Percentiles rank a stretch among this genome's conserved stretches.
phyloP scores from a whole-genome alignment of 1,284 basidiomycete species.

The Ustilago xerochloae region DNA sequence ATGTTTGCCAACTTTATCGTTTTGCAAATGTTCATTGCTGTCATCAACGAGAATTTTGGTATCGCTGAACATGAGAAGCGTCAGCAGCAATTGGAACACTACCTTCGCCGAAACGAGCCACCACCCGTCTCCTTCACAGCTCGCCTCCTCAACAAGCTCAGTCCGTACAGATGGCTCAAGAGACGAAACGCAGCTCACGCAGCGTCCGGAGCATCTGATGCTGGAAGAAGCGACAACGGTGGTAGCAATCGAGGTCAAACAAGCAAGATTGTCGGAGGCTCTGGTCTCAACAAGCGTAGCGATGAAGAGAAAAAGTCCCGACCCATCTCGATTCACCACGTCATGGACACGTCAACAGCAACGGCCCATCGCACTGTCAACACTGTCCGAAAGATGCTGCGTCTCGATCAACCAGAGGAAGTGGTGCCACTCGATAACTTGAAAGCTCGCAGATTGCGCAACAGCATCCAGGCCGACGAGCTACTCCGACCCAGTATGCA shows the following conservation, averaged over 20 bases:
- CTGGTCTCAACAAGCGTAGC: slow-evolving; percentile 9
- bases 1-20: slow-evolving; percentile 94
- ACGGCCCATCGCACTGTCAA: slow-evolving; percentile 46
- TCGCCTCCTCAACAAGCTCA: slow-evolving; percentile 75
- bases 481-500: slow-evolving; percentile 24
- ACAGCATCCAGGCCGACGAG: slow-evolving; percentile 51
- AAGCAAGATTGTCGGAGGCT: slow-evolving; percentile 51
- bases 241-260: slow-evolving; percentile 8
- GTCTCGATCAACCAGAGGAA: slow-evolving; percentile 73
- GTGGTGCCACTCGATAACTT: slow-evolving; percentile 74
- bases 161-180: slow-evolving; percentile 86
- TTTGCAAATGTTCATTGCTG: slow-evolving; percentile 97
- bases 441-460: slow-evolving; percentile 49
- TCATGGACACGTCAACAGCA: slow-evolving; percentile 27
- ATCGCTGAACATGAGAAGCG: slow-evolving; percentile 92
- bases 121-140: slow-evolving; percentile 58
- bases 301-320: slow-evolving; percentile 33
- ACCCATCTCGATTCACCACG: slow-evolving; percentile 30
- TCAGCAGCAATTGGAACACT: slow-evolving; percentile 78
- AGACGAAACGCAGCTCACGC: slow-evolving; percentile 70
- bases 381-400: slow-evolving; percentile 50
- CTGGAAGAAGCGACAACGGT: slow-evolving; percentile 20
- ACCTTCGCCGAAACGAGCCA: slow-evolving; percentile 70
- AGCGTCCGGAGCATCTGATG: slow-evolving; percentile 19
- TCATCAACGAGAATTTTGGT: slow-evolving; percentile 96